Evolutionary conservation across 306 rosid species (phyloP).

Genomic region (Senna tora): DNA sequence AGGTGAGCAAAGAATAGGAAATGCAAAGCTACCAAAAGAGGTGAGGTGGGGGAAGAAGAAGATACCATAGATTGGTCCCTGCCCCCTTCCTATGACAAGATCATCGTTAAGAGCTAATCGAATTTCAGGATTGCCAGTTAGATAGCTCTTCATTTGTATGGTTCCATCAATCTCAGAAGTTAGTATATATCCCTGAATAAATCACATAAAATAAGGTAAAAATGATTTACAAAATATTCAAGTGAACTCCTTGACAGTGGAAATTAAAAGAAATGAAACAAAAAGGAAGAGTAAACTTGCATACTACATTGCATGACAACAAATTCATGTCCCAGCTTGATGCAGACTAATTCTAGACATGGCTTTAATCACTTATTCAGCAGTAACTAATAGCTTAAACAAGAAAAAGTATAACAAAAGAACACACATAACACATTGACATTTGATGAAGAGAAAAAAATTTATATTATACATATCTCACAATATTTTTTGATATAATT

Average conservation of each 20-base stretch:
- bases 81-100: slow-evolving; percentile 70
- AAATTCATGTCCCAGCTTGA: no score
- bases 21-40: slow-evolving; percentile 29
- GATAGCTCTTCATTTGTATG: slow-evolving; percentile 95
- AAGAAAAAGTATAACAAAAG: not conserved
- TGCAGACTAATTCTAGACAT: not conserved
- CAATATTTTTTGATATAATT: not conserved
- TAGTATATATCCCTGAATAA: slow-evolving; percentile 76
- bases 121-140: slow-evolving; percentile 84
- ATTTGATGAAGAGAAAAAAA: not conserved
- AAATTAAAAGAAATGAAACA: not conserved
- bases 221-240: slow-evolving; percentile 23
- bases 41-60: not conserved
- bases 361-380: not conserved
- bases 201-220: slow-evolving; percentile 35
- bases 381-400: not conserved
- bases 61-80: slow-evolving; percentile 63
- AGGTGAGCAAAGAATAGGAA: slow-evolving; percentile 7
- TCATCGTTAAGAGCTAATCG: slow-evolving; percentile 90
- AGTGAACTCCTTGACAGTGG: slow-evolving; percentile 30
- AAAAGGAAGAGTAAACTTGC: not conserved
- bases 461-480: not conserved
- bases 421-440: not conserved
- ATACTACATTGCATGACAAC: slow-evolving; percentile 13
- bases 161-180: slow-evolving; percentile 96